These are phyloP conservation scores for Paracoccidioides lutzii DNA, from an alignment of 2,329 filamentous ascomycete species.

Conservation along the genomic window DNA sequence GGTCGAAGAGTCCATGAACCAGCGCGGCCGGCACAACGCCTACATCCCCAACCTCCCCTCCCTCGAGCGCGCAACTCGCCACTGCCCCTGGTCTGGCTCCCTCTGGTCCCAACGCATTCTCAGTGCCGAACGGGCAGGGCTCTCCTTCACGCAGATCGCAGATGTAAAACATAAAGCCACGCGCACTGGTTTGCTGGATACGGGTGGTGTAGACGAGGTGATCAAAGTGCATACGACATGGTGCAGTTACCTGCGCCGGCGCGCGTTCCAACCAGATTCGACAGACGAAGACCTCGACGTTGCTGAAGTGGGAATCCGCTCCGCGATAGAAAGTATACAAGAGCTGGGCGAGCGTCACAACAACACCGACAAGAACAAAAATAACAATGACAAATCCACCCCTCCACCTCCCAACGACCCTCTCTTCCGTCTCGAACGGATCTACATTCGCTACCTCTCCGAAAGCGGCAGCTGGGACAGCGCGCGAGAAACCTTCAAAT, in stretches of 20 bases:
- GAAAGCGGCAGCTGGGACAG: slow-evolving; percentile 66
- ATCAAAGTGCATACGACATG: slow-evolving; percentile 86
- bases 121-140: slow-evolving; percentile 64
- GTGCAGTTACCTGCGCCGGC: slow-evolving; percentile 85
- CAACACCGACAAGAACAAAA: slow-evolving; percentile 38
- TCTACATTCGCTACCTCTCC: slow-evolving; percentile 81
- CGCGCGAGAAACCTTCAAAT: slow-evolving; percentile 65
- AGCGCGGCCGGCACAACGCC: slow-evolving; percentile 17
- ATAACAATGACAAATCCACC: too few species aligned
- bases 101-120: slow-evolving; percentile 86
- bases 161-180: slow-evolving; percentile 87
- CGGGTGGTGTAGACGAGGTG: slow-evolving; percentile 73
- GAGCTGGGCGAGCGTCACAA: slow-evolving; percentile 61
- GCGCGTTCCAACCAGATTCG: slow-evolving; percentile 60
- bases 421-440: slow-evolving; percentile 75
- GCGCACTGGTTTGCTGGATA: slow-evolving; percentile 69
- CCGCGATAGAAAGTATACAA: slow-evolving; percentile 73
- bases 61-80: slow-evolving; percentile 67
- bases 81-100: slow-evolving; percentile 84
- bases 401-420: slow-evolving; percentile 64
- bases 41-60: slow-evolving; percentile 50
- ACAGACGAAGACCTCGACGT: slow-evolving; percentile 76
- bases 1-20: slow-evolving; percentile 39
- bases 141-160: slow-evolving; percentile 69
- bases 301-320: slow-evolving; percentile 76